Percentiles rank a stretch among this genome's conserved stretches.
Conservation (phyloP, 2,329 filamentous ascomycete species). For the Karstenula rhodostoma region DNA sequence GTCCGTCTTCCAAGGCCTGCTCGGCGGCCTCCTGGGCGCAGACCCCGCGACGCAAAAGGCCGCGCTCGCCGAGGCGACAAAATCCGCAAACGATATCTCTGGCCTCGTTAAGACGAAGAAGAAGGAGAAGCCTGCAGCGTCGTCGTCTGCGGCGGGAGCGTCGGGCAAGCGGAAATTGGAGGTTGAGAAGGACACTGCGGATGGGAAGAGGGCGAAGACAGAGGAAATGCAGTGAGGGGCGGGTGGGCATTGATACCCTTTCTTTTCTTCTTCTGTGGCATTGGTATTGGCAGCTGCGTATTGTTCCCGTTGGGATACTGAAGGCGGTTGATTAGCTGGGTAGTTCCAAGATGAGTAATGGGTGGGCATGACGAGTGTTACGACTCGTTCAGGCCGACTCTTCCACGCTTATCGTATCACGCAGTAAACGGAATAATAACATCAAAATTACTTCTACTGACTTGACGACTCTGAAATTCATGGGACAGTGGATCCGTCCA, state of each 20-base stretch:
- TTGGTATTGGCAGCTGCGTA: no score
- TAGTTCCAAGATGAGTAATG: no score
- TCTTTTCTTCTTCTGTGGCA: neutral
- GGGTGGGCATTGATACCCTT: slow-evolving; percentile 8
- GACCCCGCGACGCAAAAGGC: slow-evolving; percentile 68
- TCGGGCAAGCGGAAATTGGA: slow-evolving; percentile 46
- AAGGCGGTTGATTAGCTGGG: no score
- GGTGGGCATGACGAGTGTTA: no score
- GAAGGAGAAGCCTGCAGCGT: slow-evolving; percentile 54
- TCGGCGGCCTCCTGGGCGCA: slow-evolving; percentile 71
- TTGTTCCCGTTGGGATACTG: no score
- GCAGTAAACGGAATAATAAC: no score
- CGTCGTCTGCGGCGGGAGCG: slow-evolving; percentile 4
- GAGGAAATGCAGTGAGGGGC: slow-evolving; percentile 32
- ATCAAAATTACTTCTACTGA: no score
- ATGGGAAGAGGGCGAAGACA: slow-evolving; percentile 45
- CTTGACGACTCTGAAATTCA: no score
- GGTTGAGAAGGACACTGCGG: slow-evolving; percentile 30
- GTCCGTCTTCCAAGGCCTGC: slow-evolving; percentile 64
- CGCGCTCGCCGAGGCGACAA: slow-evolving; percentile 75
- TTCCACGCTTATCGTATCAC: no score
- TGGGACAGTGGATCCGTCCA: no score
- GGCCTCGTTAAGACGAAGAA: slow-evolving; percentile 76
- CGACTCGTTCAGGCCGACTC: no score
- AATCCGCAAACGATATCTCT: slow-evolving; percentile 75